phyloP scores from a whole-genome alignment of 805 yeast species.

The Hanseniaspora osmophila region DNA sequence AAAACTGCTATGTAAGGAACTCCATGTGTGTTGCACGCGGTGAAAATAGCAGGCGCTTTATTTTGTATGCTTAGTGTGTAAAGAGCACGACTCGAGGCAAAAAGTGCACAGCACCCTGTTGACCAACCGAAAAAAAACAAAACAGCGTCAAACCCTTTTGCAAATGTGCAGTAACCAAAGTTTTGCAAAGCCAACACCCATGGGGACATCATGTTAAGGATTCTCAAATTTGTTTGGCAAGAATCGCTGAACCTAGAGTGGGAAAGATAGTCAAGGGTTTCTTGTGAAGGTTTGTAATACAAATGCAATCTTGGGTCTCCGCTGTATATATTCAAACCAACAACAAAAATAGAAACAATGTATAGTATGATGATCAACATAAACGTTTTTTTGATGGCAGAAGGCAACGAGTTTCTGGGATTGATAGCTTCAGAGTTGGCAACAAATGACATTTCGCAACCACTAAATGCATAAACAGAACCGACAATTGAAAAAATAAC shows the following conservation, averaged over 20 bases:
- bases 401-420: constrained; percentile 59
- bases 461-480: constrained; percentile 59
- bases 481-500: constrained; percentile 44
- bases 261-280: not conserved
- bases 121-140: constrained; percentile 40
- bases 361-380: constrained; percentile 56
- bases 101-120: constrained; percentile 40
- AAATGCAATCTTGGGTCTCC: constrained; percentile 61
- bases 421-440: constrained; percentile 72
- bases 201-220: constrained; percentile 24
- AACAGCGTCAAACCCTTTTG: constrained; percentile 34
- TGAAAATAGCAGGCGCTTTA: constrained; percentile 45
- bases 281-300: constrained; percentile 14
- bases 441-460: constrained; percentile 64
- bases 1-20: constrained; percentile 60
- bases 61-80: constrained; percentile 40
- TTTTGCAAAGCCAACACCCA: constrained; percentile 44
- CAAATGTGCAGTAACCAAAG: constrained; percentile 36
- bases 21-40: constrained; percentile 46
- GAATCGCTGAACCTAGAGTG: constrained; percentile 1
- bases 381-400: constrained; percentile 58
- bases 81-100: constrained; percentile 41
- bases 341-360: constrained; percentile 48
- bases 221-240: constrained; percentile 3
- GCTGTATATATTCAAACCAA: constrained; percentile 55